These are phyloP conservation scores for Saccharomycopsis capsularis DNA, from an alignment of 805 yeast genomes.

Conservation along the genomic window DNA sequence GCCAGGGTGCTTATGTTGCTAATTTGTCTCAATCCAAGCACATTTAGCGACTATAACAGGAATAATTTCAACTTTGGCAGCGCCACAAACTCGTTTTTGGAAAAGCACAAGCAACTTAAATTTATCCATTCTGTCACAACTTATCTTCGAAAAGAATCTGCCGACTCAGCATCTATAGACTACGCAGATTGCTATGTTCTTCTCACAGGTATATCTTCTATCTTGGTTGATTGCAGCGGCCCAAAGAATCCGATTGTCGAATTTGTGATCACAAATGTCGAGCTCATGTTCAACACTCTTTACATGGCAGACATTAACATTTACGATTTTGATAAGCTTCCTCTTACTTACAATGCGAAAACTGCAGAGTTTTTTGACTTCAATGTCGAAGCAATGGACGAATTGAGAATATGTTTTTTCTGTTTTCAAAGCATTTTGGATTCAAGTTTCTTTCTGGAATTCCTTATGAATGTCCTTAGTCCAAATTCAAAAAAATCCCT, in stretches of 20 bases:
- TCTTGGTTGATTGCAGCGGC: background rate
- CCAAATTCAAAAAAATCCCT: background rate
- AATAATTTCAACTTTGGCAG: background rate
- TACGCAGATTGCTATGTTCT: background rate
- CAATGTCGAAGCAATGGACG: slow-evolving; percentile 1
- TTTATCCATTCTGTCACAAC: background rate
- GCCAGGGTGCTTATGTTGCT: background rate
- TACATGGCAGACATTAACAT: background rate
- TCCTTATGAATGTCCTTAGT: background rate
- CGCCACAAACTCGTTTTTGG: background rate
- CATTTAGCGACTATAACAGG: background rate
- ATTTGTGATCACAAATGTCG: background rate
- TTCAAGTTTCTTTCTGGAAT: background rate
- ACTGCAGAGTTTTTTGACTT: background rate
- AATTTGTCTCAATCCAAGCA: background rate
- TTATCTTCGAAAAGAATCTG: background rate
- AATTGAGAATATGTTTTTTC: slow-evolving; percentile 6
- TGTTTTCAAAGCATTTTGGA: background rate
- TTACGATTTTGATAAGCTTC: slow-evolving; percentile 2
- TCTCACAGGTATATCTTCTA: background rate
- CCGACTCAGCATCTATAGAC: background rate
- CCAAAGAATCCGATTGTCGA: background rate
- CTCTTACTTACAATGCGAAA: background rate
- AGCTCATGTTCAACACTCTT: background rate
- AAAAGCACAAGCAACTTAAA: background rate